Conservation (phyloP, 768 basidiomycete genomes). For the Tylopilus cervinicoccineus region DNA sequence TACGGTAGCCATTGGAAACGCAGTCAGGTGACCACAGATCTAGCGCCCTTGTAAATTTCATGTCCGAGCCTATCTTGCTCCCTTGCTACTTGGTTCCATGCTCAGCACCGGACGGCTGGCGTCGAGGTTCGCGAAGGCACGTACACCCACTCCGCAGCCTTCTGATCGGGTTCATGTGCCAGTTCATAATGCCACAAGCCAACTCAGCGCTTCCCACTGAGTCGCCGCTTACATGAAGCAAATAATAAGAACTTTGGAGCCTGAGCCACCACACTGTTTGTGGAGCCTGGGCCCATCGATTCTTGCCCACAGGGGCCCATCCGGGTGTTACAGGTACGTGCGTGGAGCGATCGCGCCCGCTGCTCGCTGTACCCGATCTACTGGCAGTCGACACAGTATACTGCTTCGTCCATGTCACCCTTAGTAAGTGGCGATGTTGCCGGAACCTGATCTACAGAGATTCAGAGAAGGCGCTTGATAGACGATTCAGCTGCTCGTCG, state of each 20-base stretch:
- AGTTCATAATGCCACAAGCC: not conserved
- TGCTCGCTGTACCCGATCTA: not conserved
- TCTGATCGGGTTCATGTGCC: not conserved
- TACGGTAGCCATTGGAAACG: conserved; percentile 21
- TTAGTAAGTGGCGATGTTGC: not conserved
- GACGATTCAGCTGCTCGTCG: conserved; percentile 2
- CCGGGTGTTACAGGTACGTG: not conserved
- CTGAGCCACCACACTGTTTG: not conserved
- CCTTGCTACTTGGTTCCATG: not conserved
- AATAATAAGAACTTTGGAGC: not conserved
- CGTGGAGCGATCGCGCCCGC: conserved; percentile 13
- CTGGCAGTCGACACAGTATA: not conserved
- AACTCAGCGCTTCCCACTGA: not conserved
- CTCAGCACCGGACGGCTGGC: not conserved
- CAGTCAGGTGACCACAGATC: conserved; percentile 13
- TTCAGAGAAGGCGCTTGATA: not conserved
- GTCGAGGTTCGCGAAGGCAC: not conserved
- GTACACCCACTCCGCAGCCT: not conserved
- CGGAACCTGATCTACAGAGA: conserved; percentile 12
- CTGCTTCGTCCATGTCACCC: not conserved
- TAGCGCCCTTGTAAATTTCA: not conserved
- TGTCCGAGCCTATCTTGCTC: not conserved
- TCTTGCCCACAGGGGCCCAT: not conserved
- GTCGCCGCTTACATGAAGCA: not conserved
- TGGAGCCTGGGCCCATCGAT: not conserved